Evolutionary conservation across 495 filamentous ascomycete species (phyloP), one percentile per base, ranked within the genome.

Genomic region (Rostrohypoxylon terebratum): DNA sequence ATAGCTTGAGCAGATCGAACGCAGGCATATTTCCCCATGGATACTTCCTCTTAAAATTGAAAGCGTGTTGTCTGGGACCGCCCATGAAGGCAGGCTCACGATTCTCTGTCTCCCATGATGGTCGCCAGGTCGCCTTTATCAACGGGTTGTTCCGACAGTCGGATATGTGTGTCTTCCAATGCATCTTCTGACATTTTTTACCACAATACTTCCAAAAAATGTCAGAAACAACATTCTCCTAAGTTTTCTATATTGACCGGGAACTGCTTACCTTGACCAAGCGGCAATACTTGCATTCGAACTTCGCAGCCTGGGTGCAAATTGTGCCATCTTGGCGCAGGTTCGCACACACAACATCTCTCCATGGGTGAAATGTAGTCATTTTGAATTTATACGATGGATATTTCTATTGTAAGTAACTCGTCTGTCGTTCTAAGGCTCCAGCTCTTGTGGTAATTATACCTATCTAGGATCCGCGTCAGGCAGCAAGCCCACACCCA

Each of bases 11-110:
- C 9, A 86, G 48, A 69, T 87, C 84, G 7, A 85, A 45, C 0
- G 85, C 83, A 36, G 85, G 83, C 4, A 83, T 63, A 40, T 85
- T 84, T 1, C 84, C 85, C 83, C 83, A 87, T 1, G 80, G 74
- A 55, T 77, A 83, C 83, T 70, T 74, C 68, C 33, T 64, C 6
- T 47, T 50, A 10, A 54, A 18, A 10, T 69, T 69, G 42, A 69
- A 69, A 14, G 20, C 0, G 1, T 59, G 59, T 16, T 59, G 31
- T 7, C 33, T 40, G 14, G 38, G 40, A 0, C 59, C 67, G 16
- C 67, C 67, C 13, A 69, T 59, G 44, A 69, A 69, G 13, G 50
- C 33, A 0, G 67, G 67, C 2, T 18, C 38, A 2, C 59, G 59
- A 18, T 61, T 48, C 38, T 69, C 48, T 1, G 20, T 14, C 42